Percentiles rank a stretch among this genome's conserved stretches.
phyloP scores from a whole-genome alignment of 192 early-diverging fungal species.

The Thamnidium elegans region DNA sequence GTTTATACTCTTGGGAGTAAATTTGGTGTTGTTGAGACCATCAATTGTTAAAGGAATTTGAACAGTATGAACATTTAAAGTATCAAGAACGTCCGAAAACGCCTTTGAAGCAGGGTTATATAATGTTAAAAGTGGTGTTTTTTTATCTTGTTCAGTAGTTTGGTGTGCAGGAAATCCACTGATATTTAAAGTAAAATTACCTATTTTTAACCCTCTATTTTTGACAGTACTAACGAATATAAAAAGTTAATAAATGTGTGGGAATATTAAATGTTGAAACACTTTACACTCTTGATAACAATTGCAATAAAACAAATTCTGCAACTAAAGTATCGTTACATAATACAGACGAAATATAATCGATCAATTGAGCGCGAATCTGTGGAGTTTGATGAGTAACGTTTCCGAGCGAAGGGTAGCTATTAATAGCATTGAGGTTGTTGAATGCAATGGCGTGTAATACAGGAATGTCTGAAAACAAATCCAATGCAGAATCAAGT shows the following conservation, averaged over 20 bases:
- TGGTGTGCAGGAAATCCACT: constrained; percentile 41
- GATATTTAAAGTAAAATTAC: constrained; percentile 68
- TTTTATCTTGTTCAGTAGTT: background rate
- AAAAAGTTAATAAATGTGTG: background rate
- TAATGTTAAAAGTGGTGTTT: background rate
- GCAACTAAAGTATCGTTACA: constrained; percentile 64
- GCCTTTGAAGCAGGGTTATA: constrained; percentile 33
- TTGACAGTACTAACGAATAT: constrained; percentile 39
- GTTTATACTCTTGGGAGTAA: constrained; percentile 57
- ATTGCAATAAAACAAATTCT: constrained; percentile 65
- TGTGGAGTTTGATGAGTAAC: constrained; percentile 5
- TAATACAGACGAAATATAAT: constrained; percentile 60
- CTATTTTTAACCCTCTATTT: constrained; percentile 52
- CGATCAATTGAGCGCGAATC: constrained; percentile 39
- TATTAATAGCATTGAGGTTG: constrained; percentile 24
- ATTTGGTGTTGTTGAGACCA: constrained; percentile 55
- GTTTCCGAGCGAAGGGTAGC: background rate
- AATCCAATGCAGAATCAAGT: background rate
- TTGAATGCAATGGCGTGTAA: constrained; percentile 53
- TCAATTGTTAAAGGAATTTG: constrained; percentile 61
- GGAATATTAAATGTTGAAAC: background rate
- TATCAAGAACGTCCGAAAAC: constrained; percentile 39
- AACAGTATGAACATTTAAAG: constrained; percentile 55
- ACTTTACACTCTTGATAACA: constrained; percentile 61
- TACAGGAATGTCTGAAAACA: constrained; percentile 29